Evolutionary conservation across 768 basidiomycete species (phyloP).

Genomic region (Butyriboletus loyo): DNA sequence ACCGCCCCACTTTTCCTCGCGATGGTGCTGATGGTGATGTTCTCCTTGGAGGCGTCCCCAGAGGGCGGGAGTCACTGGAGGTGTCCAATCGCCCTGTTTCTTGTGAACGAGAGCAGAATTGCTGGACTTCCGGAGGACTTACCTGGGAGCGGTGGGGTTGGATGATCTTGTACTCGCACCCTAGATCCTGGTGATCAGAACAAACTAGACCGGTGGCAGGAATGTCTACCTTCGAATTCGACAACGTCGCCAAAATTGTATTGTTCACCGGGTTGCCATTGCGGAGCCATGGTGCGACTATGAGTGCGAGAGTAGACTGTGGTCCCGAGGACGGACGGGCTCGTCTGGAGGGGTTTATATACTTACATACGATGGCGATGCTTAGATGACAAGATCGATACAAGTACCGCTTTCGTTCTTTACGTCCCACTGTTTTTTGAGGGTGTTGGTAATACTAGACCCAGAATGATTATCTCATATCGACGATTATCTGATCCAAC

Average conservation of each 20-base stretch:
- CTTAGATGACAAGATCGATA: constrained; percentile 8
- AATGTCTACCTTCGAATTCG: constrained; percentile 47
- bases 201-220: not conserved
- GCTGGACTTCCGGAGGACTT: not conserved
- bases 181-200: constrained; percentile 26
- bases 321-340: not conserved
- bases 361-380: constrained; percentile 7
- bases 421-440: not conserved
- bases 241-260: constrained; percentile 58
- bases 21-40: constrained; percentile 19
- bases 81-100: constrained; percentile 64
- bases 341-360: constrained; percentile 18
- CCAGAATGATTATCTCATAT: constrained; percentile 9
- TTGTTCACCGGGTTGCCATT: constrained; percentile 62
- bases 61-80: constrained; percentile 56
- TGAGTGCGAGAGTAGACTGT: constrained; percentile 1
- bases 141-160: constrained; percentile 72
- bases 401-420: not conserved
- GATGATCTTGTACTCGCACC: constrained; percentile 62
- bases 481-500: constrained; percentile 27
- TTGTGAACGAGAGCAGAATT: constrained; percentile 3
- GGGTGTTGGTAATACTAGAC: constrained; percentile 7
- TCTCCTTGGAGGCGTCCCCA: constrained; percentile 55
- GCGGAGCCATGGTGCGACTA: constrained; percentile 35
- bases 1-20: constrained; percentile 16